Evolutionary conservation across 805 yeast genomes (phyloP).

Genomic region (Wickerhamiella occidentalis): DNA sequence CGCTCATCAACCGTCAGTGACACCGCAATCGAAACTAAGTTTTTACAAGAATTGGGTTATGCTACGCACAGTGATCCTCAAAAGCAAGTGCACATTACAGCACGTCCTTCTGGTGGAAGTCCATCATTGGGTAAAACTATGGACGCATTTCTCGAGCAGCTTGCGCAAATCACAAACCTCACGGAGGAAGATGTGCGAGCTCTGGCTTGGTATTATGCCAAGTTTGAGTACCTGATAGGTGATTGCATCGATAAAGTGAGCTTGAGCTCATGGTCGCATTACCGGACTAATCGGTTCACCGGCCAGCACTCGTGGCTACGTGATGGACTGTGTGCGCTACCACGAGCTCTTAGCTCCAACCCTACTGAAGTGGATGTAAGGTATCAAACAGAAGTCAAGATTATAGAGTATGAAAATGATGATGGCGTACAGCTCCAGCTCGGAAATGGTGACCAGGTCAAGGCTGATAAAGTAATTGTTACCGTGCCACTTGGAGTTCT

Average conservation of each 20-base stretch:
- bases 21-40: conserved; percentile 22
- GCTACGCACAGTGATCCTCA: conserved; percentile 10
- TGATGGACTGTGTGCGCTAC: conserved; percentile 29
- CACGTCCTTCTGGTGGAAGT: conserved; percentile 28
- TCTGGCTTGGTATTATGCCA: conserved; percentile 33
- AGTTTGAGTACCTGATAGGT: conserved; percentile 31
- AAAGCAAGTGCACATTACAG: conserved; percentile 22
- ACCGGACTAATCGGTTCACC: conserved; percentile 31
- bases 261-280: conserved; percentile 33
- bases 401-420: conserved; percentile 28
- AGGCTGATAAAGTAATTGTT: conserved; percentile 31
- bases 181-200: conserved; percentile 28
- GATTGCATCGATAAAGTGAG: conserved; percentile 28
- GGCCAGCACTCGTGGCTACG: conserved; percentile 31
- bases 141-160: conserved; percentile 26
- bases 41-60: conserved; percentile 25
- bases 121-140: conserved; percentile 31
- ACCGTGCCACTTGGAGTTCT: conserved; percentile 34
- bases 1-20: conserved; percentile 12
- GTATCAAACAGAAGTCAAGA: conserved; percentile 30
- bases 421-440: conserved; percentile 27
- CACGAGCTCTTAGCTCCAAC: conserved; percentile 29
- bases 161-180: conserved; percentile 26
- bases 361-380: conserved; percentile 32
- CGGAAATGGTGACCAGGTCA: conserved; percentile 32